Evolutionary conservation across 495 filamentous ascomycete species (phyloP).

Genomic region (Hapsidospora chrysogenum): DNA sequence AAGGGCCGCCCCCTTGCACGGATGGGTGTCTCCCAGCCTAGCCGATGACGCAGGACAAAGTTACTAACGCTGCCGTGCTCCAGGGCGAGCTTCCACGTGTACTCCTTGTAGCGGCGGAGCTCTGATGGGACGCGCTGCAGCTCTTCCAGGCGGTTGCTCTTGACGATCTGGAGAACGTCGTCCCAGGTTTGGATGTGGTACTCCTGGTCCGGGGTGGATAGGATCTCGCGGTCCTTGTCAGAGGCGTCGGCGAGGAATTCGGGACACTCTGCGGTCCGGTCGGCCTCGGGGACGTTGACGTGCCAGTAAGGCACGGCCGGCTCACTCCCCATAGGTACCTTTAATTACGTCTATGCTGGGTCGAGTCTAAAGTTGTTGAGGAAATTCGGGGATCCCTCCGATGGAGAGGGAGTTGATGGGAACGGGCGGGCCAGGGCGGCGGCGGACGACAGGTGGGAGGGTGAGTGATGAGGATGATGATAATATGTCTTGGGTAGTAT

Average conservation of each 20-base stretch:
- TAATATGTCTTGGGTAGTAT: too few relatives aligned
- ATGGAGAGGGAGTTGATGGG: too few relatives aligned
- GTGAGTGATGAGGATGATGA: too few relatives aligned
- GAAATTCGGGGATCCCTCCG: too few relatives aligned
- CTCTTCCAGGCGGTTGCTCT: conserved; percentile 47
- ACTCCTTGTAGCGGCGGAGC: conserved; percentile 54
- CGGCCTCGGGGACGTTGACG: conserved; percentile 47
- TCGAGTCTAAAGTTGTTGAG: too few relatives aligned
- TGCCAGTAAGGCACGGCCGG: conserved; percentile 54
- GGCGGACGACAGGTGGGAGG: too few relatives aligned
- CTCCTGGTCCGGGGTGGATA: conserved; percentile 45
- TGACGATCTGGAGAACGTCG: conserved; percentile 42
- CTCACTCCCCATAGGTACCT: conserved; percentile 15
- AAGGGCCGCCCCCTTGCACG: conserved; percentile 19
- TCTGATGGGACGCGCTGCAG: conserved; percentile 64
- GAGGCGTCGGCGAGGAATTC: conserved; percentile 41
- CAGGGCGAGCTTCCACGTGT: conserved; percentile 39
- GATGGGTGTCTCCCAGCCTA: conserved; percentile 40
- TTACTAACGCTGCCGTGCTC: conserved; percentile 57
- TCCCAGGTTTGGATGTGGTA: conserved; percentile 45
- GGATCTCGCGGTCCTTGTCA: conserved; percentile 39
- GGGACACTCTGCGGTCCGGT: conserved; percentile 50
- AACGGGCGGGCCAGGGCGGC: background rate
- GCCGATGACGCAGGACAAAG: conserved; percentile 48
- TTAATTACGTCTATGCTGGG: too few relatives aligned